Evolutionary conservation across 208 protist species (phyloP).

Genomic region (Crithidia acanthocephali): DNA sequence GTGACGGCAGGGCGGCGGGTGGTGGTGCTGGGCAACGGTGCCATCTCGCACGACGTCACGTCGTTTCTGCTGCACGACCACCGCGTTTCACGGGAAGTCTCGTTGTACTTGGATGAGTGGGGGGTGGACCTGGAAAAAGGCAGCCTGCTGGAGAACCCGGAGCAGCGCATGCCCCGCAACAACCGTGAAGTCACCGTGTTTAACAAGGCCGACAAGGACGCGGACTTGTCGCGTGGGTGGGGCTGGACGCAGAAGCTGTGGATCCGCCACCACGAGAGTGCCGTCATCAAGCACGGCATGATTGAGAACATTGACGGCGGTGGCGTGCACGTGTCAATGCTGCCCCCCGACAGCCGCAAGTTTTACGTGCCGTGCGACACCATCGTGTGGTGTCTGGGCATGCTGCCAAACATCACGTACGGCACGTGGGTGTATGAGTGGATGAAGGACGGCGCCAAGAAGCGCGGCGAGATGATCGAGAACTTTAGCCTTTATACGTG

Average conservation of each 20-base stretch:
- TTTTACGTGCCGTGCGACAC: slow-evolving; percentile 84
- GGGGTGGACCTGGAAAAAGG: slow-evolving; percentile 82
- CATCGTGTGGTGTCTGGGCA: slow-evolving; percentile 83
- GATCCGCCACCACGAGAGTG: slow-evolving; percentile 73
- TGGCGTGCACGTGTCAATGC: slow-evolving; percentile 69
- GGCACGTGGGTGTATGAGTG: slow-evolving; percentile 90
- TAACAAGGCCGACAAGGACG: slow-evolving; percentile 79
- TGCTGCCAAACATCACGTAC: slow-evolving; percentile 81
- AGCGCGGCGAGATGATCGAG: slow-evolving; percentile 70
- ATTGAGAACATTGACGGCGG: slow-evolving; percentile 70
- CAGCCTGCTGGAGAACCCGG: slow-evolving; percentile 30
- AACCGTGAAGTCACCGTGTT: slow-evolving; percentile 83
- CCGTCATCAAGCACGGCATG: slow-evolving; percentile 67
- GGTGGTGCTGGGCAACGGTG: slow-evolving; percentile 84
- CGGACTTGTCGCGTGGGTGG: slow-evolving; percentile 75
- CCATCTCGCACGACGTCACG: slow-evolving; percentile 85
- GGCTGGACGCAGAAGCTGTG: slow-evolving; percentile 89
- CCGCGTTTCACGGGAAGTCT: slow-evolving; percentile 69
- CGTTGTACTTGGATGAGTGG: slow-evolving; percentile 82
- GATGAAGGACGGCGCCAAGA: slow-evolving; percentile 84
- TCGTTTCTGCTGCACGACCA: slow-evolving; percentile 87
- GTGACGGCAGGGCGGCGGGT: slow-evolving; percentile 80
- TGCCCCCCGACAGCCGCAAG: slow-evolving; percentile 48
- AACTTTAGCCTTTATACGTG: slow-evolving; percentile 85
- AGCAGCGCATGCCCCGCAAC: slow-evolving; percentile 59